phyloP scores from a whole-genome alignment of 2,329 filamentous ascomycete genomes.

The Exophiala aquamarina region DNA sequence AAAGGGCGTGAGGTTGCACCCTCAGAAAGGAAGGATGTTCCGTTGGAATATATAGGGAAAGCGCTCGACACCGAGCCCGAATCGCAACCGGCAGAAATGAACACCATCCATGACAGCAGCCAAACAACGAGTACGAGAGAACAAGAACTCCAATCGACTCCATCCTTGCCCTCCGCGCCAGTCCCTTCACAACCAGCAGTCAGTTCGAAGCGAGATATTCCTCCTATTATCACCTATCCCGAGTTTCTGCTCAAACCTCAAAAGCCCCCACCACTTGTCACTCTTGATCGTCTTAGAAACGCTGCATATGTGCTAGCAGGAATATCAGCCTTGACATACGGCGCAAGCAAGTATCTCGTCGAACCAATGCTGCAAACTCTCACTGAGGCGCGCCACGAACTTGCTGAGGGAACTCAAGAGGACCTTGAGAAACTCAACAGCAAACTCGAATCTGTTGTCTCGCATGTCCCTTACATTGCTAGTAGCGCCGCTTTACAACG shows the following conservation, averaged over 20 bases:
- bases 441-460: constrained; percentile 53
- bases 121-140: constrained; percentile 5
- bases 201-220: constrained; percentile 43
- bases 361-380: constrained; percentile 36
- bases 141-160: background rate
- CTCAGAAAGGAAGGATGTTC: constrained; percentile 73
- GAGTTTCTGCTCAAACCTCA: constrained; percentile 62
- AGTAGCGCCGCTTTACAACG: constrained; percentile 15
- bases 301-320: constrained; percentile 59
- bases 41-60: constrained; percentile 64
- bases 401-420: constrained; percentile 51
- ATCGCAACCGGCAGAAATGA: constrained; percentile 27
- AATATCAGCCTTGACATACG: constrained; percentile 57
- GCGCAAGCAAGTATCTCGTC: constrained; percentile 30
- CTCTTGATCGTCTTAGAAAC: constrained; percentile 55
- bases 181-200: constrained; percentile 8
- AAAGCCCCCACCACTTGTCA: constrained; percentile 62
- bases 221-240: constrained; percentile 67
- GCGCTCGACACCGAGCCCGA: constrained; percentile 53
- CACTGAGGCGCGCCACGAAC: constrained; percentile 57
- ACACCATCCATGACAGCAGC: constrained; percentile 28
- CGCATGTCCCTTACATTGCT: constrained; percentile 46
- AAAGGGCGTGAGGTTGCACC: constrained; percentile 74
- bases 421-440: constrained; percentile 58
- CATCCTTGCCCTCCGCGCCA: constrained; percentile 14